Evolutionary conservation across 2,329 filamentous ascomycete species (phyloP).

Genomic region (Mycosphaerella arachidis): DNA sequence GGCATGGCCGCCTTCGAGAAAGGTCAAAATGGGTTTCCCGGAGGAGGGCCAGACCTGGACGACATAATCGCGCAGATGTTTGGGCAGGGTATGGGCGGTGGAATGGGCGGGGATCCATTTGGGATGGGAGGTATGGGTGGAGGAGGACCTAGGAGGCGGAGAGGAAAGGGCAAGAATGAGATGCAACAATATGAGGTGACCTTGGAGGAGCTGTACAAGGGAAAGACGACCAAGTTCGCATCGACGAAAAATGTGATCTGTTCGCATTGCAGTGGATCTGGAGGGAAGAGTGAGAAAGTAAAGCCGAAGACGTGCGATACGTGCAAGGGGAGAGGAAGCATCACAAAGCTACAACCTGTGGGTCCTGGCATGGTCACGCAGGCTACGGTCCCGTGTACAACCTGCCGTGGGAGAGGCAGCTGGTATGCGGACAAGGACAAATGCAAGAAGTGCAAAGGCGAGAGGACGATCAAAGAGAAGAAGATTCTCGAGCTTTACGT

Average conservation of each 20-base stretch:
- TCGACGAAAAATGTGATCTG: slow-evolving; percentile 94
- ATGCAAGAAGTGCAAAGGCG: slow-evolving; percentile 98
- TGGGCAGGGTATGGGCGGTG: slow-evolving; percentile 53
- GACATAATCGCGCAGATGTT: slow-evolving; percentile 95
- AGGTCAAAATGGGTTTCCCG: slow-evolving; percentile 56
- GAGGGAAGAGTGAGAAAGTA: slow-evolving; percentile 79
- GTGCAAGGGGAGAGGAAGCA: slow-evolving; percentile 73
- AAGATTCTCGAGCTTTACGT: slow-evolving; percentile 97
- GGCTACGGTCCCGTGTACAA: slow-evolving; percentile 72
- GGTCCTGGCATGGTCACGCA: slow-evolving; percentile 83
- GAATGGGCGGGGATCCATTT: slow-evolving; percentile 34
- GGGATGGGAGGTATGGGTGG: slow-evolving; percentile 21
- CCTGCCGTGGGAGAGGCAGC: slow-evolving; percentile 78
- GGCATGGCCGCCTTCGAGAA: slow-evolving; percentile 95
- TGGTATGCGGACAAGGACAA: slow-evolving; percentile 94
- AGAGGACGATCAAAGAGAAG: slow-evolving; percentile 77
- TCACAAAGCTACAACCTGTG: slow-evolving; percentile 73
- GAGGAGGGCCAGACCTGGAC: slow-evolving; percentile 75
- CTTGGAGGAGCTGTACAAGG: slow-evolving; percentile 94
- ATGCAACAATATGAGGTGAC: slow-evolving; percentile 87
- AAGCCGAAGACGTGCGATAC: slow-evolving; percentile 77
- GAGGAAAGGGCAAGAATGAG: slow-evolving; percentile 69
- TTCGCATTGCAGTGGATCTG: slow-evolving; percentile 77
- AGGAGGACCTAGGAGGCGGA: slow-evolving; percentile 35
- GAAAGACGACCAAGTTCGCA: slow-evolving; percentile 94